A percentile compares a stretch with the other conserved stretches of the same genome.
phyloP scores from a whole-genome alignment of 106 monocot species.

The Cymbidium sinense region DNA sequence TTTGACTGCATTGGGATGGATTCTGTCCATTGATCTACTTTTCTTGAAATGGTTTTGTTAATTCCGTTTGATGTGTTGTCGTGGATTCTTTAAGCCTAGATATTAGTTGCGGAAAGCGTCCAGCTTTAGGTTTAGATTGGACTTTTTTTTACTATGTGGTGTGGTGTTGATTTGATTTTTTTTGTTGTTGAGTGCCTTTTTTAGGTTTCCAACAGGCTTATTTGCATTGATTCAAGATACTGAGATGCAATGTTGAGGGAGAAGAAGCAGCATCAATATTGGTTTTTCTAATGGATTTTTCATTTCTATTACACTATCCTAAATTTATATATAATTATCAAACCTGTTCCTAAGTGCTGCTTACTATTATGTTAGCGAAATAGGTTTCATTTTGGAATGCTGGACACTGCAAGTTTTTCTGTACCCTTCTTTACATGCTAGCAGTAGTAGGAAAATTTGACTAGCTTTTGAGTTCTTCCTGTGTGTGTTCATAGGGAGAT shows the following conservation, averaged over 20 bases:
- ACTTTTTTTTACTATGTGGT: background rate
- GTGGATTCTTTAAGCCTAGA: background rate
- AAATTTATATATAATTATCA: no score
- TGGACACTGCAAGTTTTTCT: background rate
- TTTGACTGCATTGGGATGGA: background rate
- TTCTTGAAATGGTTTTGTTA: background rate
- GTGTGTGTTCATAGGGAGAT: background rate
- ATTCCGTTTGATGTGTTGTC: background rate
- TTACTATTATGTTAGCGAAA: no score
- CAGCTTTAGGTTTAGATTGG: background rate
- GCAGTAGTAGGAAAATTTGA: background rate
- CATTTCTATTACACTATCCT: no score
- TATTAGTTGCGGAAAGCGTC: background rate
- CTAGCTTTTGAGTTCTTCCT: background rate
- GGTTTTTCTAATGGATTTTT: no score
- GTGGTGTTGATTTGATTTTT: background rate
- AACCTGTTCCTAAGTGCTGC: no score
- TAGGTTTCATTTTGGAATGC: background rate
- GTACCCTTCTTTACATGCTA: background rate
- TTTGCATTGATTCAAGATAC: background rate
- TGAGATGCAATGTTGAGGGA: background rate
- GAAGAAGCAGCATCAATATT: background rate
- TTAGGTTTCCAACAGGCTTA: background rate
- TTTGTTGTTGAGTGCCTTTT: background rate
- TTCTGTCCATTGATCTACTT: background rate